Evolutionary conservation across 2,329 filamentous ascomycete species (phyloP).

Genomic region (Aspergillus sp.): DNA sequence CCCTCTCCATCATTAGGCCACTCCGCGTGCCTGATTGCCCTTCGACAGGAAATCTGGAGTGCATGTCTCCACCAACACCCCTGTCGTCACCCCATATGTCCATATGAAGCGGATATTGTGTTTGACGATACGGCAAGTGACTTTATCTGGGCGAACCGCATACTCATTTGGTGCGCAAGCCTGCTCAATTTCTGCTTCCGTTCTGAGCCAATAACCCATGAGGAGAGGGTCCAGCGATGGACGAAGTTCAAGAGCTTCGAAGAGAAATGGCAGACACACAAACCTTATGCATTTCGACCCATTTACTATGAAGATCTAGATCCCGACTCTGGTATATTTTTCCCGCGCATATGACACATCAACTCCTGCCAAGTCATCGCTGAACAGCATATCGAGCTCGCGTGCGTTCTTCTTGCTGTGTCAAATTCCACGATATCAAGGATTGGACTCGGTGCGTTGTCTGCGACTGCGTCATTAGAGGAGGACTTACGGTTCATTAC

Average conservation of each 20-base stretch:
- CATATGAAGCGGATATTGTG: constrained; percentile 45
- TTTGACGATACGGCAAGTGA: constrained; percentile 45
- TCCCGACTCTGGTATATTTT: constrained; percentile 34
- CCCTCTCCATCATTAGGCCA: constrained; percentile 27
- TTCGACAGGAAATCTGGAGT: constrained; percentile 43
- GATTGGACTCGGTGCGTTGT: constrained; percentile 33
- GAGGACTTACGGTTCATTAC: constrained; percentile 38
- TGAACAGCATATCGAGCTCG: constrained; percentile 54
- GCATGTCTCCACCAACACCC: constrained; percentile 37
- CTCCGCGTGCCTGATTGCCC: constrained; percentile 38
- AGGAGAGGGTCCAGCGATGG: constrained; percentile 41
- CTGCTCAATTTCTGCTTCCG: constrained; percentile 57
- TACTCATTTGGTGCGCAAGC: constrained; percentile 55
- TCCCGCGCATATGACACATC: constrained; percentile 53
- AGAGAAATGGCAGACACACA: constrained; percentile 35
- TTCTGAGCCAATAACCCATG: constrained; percentile 5
- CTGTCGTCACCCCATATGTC: constrained; percentile 47
- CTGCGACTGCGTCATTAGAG: constrained; percentile 8
- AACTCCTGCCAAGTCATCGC: constrained; percentile 53
- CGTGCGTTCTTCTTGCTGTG: constrained; percentile 49
- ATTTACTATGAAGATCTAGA: constrained; percentile 42
- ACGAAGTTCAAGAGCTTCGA: constrained; percentile 17
- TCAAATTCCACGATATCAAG: constrained; percentile 49
- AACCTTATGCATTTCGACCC: constrained; percentile 48
- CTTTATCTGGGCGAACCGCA: constrained; percentile 54